Evolutionary conservation across 768 basidiomycete genomes (phyloP), one percentile per base, ranked within the genome.

Genomic region (Rhodotorula sphaerocarpa): DNA sequence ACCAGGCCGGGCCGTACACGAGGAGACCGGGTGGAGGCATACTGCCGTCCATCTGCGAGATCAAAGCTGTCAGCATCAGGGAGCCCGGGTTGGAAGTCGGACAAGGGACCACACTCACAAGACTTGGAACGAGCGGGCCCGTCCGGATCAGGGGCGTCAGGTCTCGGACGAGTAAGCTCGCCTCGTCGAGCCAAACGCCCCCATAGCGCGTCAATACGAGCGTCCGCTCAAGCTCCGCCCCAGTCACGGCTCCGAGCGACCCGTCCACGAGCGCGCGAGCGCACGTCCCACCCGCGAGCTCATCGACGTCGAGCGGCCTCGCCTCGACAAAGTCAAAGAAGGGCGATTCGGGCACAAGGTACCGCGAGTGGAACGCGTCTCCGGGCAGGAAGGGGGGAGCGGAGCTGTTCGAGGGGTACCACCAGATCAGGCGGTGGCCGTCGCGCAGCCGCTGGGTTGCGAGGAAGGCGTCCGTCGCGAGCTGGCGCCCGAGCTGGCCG

Each of bases 141-240:
- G 25, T 27, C 2, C 55, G 55, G 11, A 63, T 12, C 21, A 63
- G 18, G 14, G 55, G 55, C 30, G 62, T 63, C 14, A 63, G n/a
- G 34, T 63, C 62, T 6, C 56, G 39, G 7, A 63, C 9, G 12
- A 50, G 55, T 2, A 57, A n/a, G 9, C 28, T 41, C 30, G 57
- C 62, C 16, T 50, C 55, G 39, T 57, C 62, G 9, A 63, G 34
- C 62, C 62, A 63, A 30, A 57, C 50, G 36, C 62, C 62, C 15
- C 62, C 62, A 39, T 45, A 57, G 33, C 51, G 57, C 5, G 39
- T 23, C n/a, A 63, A 44, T 14, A 63, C 21, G 2, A 57, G 25
- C 12, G 53, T 33, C 1, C 56, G 27, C 18, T 53, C 56, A 15
- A 63, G 50, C 23, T 63, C 62, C 27, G 14, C 28, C 30, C 44